Conservation (phyloP, 2,329 filamentous ascomycete species). For the Chalaropsis thielavioides region DNA sequence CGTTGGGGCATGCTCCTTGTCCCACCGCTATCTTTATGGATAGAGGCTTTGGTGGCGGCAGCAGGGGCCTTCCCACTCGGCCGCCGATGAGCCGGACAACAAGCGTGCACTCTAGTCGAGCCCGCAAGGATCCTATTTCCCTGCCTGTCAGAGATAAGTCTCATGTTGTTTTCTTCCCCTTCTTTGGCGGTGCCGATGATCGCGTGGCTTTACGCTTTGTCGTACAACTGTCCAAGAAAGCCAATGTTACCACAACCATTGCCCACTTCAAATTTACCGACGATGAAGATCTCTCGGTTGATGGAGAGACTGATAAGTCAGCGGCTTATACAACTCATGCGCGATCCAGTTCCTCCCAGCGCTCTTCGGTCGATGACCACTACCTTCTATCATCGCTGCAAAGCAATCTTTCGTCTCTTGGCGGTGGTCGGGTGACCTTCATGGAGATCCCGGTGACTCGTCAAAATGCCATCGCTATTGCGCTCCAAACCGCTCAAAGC, state of each 20-base stretch:
- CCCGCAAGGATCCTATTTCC: conserved; percentile 39
- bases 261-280: conserved; percentile 30
- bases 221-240: conserved; percentile 68
- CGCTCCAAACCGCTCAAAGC: not conserved
- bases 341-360: conserved; percentile 1
- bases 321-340: not conserved
- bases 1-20: conserved; percentile 48
- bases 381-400: conserved; percentile 12
- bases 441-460: conserved; percentile 12
- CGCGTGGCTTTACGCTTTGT: conserved; percentile 64
- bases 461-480: conserved; percentile 1
- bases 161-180: conserved; percentile 78
- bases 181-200: conserved; percentile 74
- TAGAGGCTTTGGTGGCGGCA: conserved; percentile 26
- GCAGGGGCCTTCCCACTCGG: not conserved
- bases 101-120: conserved; percentile 43
- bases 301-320: not conserved
- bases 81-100: conserved; percentile 29
- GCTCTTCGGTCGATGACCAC: conserved; percentile 12
- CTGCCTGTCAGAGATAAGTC: conserved; percentile 50
- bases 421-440: conserved; percentile 8
- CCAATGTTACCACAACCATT: conserved; percentile 64
- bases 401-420: conserved; percentile 7
- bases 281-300: conserved; percentile 11
- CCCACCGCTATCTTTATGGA: conserved; percentile 71